A percentile compares a stretch with the other conserved stretches of the same genome.
Conservation (phyloP, 495 filamentous ascomycete species). For the Neurospora terricola region DNA sequence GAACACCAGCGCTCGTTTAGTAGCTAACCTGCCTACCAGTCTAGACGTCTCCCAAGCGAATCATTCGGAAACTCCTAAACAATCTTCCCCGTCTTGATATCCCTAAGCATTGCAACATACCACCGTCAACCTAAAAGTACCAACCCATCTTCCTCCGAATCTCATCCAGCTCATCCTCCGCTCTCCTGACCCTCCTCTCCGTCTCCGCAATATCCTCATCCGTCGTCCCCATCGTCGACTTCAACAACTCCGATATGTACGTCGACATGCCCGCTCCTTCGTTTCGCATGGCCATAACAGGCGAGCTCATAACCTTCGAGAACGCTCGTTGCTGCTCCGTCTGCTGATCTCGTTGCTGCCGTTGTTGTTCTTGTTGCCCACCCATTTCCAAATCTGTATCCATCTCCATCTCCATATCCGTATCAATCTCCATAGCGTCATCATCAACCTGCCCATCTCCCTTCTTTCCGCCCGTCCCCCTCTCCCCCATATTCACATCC, state of each 20-base stretch:
- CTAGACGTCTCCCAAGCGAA: not conserved
- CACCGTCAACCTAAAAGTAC: slow-evolving; percentile 14
- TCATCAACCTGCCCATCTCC: slow-evolving; percentile 14
- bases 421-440: slow-evolving; percentile 23
- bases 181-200: slow-evolving; percentile 18
- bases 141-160: slow-evolving; percentile 34
- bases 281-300: not conserved
- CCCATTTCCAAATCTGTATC: not conserved
- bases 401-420: slow-evolving; percentile 15
- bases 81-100: not conserved
- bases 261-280: not conserved
- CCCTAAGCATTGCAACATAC: not conserved
- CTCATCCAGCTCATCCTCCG: slow-evolving; percentile 29
- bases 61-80: not conserved
- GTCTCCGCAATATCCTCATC: slow-evolving; percentile 33
- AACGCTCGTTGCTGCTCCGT: not conserved
- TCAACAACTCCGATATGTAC: not conserved
- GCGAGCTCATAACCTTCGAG: not conserved
- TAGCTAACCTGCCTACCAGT: not conserved
- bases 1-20: not conserved
- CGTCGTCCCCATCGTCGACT: not conserved
- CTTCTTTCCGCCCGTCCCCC: too few species aligned
- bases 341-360: not conserved
- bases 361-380: not conserved
- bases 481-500: too few species aligned